Evolutionary conservation across 176 grass and related monocot genomes (phyloP).

Genomic region (Musa schizocarpa): DNA sequence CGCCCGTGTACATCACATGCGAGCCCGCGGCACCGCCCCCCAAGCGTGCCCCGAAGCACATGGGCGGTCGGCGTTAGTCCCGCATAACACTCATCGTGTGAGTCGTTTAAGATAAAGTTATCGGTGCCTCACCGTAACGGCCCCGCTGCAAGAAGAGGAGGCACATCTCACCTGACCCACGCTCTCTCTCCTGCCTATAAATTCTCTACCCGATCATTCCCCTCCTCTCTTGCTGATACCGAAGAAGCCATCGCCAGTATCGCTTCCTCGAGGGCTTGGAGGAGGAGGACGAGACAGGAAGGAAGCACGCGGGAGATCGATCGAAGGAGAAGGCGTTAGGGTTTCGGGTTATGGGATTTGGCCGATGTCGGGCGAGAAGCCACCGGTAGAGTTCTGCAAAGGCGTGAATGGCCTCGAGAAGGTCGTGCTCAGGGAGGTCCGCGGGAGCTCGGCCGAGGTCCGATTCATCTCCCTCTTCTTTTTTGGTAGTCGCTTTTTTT

Average conservation of each 20-base stretch:
- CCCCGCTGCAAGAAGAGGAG: not conserved
- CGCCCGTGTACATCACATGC: not conserved
- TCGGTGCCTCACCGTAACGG: not conserved
- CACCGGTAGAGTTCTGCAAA: slow-evolving; percentile 41
- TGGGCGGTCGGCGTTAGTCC: not conserved
- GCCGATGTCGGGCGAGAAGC: slow-evolving; percentile 5
- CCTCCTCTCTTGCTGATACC: no score
- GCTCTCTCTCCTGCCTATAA: not conserved
- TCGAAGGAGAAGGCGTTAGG: not conserved
- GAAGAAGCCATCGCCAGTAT: not conserved
- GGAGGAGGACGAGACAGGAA: not conserved
- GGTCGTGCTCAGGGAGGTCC: slow-evolving; percentile 63
- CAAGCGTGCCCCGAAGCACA: not conserved
- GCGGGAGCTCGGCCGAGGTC: slow-evolving; percentile 76
- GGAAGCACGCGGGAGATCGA: no score
- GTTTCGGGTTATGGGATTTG: slow-evolving; percentile 9
- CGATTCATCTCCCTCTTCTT: not conserved
- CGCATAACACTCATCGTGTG: not conserved
- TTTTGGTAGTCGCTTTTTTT: not conserved
- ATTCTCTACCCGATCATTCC: no score
- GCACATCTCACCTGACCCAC: not conserved
- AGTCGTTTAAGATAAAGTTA: not conserved
- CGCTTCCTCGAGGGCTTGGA: not conserved
- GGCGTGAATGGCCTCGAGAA: slow-evolving; percentile 82
- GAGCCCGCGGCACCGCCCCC: not conserved